Evolutionary conservation across 192 early-diverging fungal species (phyloP), one percentile per base, ranked within the genome.

Genomic region (Coemansia sp.): DNA sequence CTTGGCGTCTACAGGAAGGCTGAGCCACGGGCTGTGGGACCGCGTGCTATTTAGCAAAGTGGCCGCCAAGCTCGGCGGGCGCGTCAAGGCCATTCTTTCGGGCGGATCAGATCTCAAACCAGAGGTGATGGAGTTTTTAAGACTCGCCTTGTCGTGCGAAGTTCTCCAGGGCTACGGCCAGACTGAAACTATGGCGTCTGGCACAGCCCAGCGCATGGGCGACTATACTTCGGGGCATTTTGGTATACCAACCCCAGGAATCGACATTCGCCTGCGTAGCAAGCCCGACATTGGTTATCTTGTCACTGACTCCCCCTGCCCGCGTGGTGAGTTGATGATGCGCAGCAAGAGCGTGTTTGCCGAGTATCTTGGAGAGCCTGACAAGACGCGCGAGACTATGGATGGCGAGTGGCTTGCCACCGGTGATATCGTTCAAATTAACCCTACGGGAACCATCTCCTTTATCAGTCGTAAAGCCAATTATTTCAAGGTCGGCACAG

Each of bases 141-240:
- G 90, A 0, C 80, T 86, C 50, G 81, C 74, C 24, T 75, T 90
- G 7, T 79, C 64, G 41, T 89, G 86, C 69, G 88, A 84, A 29
- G 82, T 97, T 1, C 66, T 88, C 34, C 92, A 97, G 74, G 92
- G 93, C 6, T 95, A 97, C 73, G 91, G 92, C 19, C 89, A 91
- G 73, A 95, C 94, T 11, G 94, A 97, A 61, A 88, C 64, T 21
- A 27, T 39, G 36, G 72, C 74, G 13, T 83, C 84, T 6, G 84
- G 83, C 6, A 77, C 84, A 4, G 39, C 82, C 11, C 81, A 87
- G 46, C 59, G 66, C n/a, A 35, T 61, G 1, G 81, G 76, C 14
- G 89, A 93, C 46, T 81, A 71, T 7, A 72, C 76, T 5, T 78
- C 87, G 0, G 92, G 90, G 7, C 86, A 93, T 62, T 82, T 92